Base-by-base conservation (phyloP, 768 basidiomycete species). In the Collybia mongolica region DNA sequence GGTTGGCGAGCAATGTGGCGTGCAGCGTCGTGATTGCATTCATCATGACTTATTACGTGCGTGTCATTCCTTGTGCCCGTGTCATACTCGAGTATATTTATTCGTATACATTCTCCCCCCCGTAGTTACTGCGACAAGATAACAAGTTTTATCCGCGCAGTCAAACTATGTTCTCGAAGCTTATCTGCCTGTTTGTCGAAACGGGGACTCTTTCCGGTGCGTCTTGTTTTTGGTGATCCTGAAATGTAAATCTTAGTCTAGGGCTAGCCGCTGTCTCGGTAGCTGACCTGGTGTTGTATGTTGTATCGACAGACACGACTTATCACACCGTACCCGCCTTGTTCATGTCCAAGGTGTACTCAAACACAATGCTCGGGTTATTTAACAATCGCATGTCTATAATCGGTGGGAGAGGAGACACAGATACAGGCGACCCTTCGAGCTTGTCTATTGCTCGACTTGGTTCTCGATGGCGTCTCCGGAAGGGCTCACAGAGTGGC, bases 181-280 rank as follows among this genome's bases (percentile, higher is more conserved):
- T 69, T 6, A 60, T 68, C n/a, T 62, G 66, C n/a, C 53, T 71
- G 37, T 65, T 63, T 0, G 62, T 71, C n/a, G 69, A 73, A 51
- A 73, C 72, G 6, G 69, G 70, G 4, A 49, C 59, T 3, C 37
- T 64, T 14, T 71, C 69, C 40, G 67, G 69, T 68, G 22, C 22
- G 26, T 39, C 22, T 23, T 39, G 20, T 32, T 26, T 26, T 15
- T 6, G 3, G 17, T 9, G 26, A 35, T 17, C 17, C 15, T 43
- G 28, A 17, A n/a, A 11, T 18, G 15, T 6, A 14, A 14, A 17
- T 18, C 6, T 40, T 44, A 20, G 44, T 12, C 23, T 43, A 3
- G 32, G 26, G 23, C 14, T 26, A 68, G 71, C 69, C 4, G 58
- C 63, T 1, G 62, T 67, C 2, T 69, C 69, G 17, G 51, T 67